Evolutionary conservation across 2,329 filamentous ascomycete species (phyloP).

Genomic region (Fusarium siculi): DNA sequence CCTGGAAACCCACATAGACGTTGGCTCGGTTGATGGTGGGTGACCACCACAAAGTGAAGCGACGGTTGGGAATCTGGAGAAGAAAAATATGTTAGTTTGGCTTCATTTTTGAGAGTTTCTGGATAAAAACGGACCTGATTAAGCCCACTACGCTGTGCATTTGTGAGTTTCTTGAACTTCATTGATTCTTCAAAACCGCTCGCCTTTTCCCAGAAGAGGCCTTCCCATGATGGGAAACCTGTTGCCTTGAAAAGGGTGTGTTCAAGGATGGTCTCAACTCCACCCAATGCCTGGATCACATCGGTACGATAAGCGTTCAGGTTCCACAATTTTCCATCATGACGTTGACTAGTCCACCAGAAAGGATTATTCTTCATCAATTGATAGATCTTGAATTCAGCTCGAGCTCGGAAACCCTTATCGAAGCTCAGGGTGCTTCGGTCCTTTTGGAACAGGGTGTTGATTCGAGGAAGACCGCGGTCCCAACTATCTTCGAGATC

Average conservation of each 20-base stretch:
- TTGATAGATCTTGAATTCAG: constrained; percentile 98
- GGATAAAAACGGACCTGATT: no score
- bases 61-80: constrained; percentile 98
- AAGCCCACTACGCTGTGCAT: no score
- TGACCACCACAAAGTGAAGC: constrained; percentile 98
- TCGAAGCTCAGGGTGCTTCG: constrained; percentile 96
- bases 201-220: constrained; percentile 87
- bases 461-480: constrained; percentile 95
- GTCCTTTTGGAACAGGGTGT: constrained; percentile 98
- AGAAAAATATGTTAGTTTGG: no score
- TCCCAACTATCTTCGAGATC: constrained; percentile 99
- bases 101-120: no score
- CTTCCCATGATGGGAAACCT: constrained; percentile 96
- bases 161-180: constrained; percentile 98
- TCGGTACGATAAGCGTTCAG: constrained; percentile 95
- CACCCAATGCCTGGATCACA: constrained; percentile 93
- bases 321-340: constrained; percentile 98
- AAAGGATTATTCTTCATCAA: constrained; percentile 99
- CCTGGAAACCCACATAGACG: constrained; percentile 99
- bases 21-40: constrained; percentile 94
- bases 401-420: constrained; percentile 94
- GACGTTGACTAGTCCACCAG: constrained; percentile 98
- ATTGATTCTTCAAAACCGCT: constrained; percentile 61
- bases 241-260: constrained; percentile 98
- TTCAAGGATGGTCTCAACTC: constrained; percentile 97